Percentiles rank a stretch among this genome's conserved stretches.
Evolutionary conservation across 164 flowering plant genomes (phyloP).

Genomic region (Dillenia suffruticosa): DNA sequence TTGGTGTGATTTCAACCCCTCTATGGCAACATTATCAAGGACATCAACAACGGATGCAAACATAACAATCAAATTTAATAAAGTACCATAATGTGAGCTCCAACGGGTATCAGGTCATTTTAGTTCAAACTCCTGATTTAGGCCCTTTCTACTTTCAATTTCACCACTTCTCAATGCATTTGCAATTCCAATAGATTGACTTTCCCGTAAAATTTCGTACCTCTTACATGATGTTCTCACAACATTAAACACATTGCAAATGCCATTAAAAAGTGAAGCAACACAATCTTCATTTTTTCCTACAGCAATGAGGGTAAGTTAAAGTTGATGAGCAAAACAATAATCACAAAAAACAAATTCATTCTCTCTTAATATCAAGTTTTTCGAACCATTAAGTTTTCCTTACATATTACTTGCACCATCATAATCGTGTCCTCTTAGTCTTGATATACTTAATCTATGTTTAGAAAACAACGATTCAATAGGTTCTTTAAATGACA

Average conservation of each 20-base stretch:
- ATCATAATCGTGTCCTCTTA: conserved; percentile 13
- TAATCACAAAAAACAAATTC: conserved; percentile 4
- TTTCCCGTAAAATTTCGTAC: conserved; percentile 7
- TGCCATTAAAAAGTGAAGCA: not conserved
- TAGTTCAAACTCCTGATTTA: conserved; percentile 12
- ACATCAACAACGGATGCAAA: conserved; percentile 8
- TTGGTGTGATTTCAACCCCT: conserved; percentile 6
- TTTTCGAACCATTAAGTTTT: conserved; percentile 8
- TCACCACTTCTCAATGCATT: conserved; percentile 10
- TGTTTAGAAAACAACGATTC: not conserved
- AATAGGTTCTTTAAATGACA: not conserved
- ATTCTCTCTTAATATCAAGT: conserved; percentile 9
- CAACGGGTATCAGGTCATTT: conserved; percentile 7
- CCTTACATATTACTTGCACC: conserved; percentile 14
- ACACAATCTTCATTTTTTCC: not conserved
- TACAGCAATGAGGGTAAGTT: conserved; percentile 3
- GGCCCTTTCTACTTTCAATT: conserved; percentile 5
- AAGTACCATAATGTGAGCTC: conserved; percentile 13
- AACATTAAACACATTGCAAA: conserved; percentile 6
- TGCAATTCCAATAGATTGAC: not conserved
- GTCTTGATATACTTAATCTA: conserved; percentile 4
- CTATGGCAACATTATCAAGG: conserved; percentile 5
- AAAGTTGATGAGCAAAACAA: conserved; percentile 17
- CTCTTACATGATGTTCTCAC: conserved; percentile 12
- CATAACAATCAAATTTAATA: not conserved